phyloP scores from a whole-genome alignment of 495 filamentous ascomycete genomes.

The Parathielavia appendiculata region DNA sequence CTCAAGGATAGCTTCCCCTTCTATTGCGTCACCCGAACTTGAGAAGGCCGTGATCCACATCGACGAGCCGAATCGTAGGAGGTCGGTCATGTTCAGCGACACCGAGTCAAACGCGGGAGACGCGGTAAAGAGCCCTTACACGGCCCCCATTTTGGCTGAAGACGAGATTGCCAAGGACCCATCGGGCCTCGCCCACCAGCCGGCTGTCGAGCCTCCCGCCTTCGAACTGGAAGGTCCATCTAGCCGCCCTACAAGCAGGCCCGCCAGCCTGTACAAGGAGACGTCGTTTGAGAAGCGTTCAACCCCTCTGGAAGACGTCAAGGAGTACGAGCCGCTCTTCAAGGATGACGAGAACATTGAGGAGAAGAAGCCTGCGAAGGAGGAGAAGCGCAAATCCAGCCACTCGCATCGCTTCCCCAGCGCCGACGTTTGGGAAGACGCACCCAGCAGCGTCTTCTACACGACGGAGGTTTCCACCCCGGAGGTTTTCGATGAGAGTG shows the following conservation, averaged over 20 bases:
- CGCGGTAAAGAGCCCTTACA: conserved; percentile 47
- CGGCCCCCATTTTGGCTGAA: conserved; percentile 80
- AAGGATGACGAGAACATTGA: conserved; percentile 62
- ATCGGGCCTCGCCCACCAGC: conserved; percentile 46
- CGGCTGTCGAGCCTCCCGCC: conserved; percentile 64
- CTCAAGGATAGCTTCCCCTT: conserved; percentile 62
- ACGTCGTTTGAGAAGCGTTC: conserved; percentile 44
- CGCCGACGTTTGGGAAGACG: conserved; percentile 95
- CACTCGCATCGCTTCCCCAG: conserved; percentile 81
- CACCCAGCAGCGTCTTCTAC: conserved; percentile 78
- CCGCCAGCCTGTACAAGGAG: conserved; percentile 52
- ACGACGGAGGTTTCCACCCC: conserved; percentile 82
- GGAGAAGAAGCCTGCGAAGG: conserved; percentile 43
- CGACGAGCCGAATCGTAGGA: conserved; percentile 59
- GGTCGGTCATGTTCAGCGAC: conserved; percentile 60
- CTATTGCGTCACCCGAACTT: conserved; percentile 38
- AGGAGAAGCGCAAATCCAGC: conserved; percentile 53
- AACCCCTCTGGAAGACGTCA: conserved; percentile 80
- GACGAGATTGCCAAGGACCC: conserved; percentile 85
- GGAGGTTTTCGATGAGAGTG: conserved; percentile 53
- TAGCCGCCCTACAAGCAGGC: conserved; percentile 70
- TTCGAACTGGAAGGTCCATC: conserved; percentile 49
- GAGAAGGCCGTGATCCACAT: conserved; percentile 56
- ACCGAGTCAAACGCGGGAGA: conserved; percentile 33
- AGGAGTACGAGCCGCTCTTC: conserved; percentile 94